These are phyloP conservation scores for Amaranthus hypochondriacus DNA, from an alignment of 148 eudicot species.

Conservation along the genomic window DNA sequence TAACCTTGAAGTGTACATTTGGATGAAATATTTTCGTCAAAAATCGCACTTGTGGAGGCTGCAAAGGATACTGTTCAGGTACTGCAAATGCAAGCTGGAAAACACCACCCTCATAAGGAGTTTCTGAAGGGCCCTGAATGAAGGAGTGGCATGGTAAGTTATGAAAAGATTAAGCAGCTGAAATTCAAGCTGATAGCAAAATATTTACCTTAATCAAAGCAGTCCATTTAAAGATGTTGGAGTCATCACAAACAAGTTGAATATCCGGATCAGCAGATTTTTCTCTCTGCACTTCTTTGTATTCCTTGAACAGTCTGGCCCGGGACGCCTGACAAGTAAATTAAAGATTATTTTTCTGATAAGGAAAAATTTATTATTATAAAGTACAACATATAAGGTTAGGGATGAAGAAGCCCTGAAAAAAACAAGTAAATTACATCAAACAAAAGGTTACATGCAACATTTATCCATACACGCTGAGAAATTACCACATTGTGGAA, in stretches of 20 bases:
- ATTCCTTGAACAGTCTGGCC: constrained; percentile 94
- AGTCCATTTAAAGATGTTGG: constrained; percentile 69
- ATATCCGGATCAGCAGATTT: constrained; percentile 95
- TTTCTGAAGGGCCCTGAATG: constrained; percentile 85
- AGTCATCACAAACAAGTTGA: constrained; percentile 58
- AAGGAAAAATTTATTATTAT: too few species aligned
- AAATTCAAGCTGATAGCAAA: background rate
- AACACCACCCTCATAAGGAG: constrained; percentile 92
- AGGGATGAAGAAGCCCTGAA: too few species aligned
- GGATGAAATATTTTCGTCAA: constrained; percentile 97
- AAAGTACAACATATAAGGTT: background rate
- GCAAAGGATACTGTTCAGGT: constrained; percentile 96
- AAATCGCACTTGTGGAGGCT: constrained; percentile 98
- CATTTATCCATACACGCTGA: background rate
- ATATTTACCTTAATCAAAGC: constrained; percentile 48
- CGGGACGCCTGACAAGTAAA: constrained; percentile 62
- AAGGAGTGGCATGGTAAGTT: background rate
- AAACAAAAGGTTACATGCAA: background rate
- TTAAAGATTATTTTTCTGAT: background rate
- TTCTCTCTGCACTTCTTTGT: constrained; percentile 88
- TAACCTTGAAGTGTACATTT: constrained; percentile 95
- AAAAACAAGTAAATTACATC: too few species aligned
- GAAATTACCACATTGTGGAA: background rate
- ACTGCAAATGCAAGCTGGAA: constrained; percentile 98
- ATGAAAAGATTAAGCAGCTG: background rate